Conservation (phyloP, 441 rosid genomes). For the Dalechampia spathulata region DNA sequence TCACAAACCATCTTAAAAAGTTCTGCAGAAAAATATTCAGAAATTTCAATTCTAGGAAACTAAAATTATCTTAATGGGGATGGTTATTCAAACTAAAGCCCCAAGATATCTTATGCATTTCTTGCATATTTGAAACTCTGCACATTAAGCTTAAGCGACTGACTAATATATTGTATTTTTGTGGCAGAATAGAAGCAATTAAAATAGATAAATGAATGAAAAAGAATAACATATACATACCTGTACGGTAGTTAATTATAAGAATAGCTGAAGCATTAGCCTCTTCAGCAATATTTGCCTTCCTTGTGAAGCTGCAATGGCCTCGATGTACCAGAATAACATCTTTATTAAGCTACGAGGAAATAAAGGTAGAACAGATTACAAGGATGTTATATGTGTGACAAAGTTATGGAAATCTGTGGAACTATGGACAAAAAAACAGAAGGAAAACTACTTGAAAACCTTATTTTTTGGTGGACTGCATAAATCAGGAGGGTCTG, state of each 20-base stretch:
- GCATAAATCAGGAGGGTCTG: conserved; percentile 94
- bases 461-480: conserved; percentile 63
- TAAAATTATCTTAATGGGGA: background rate
- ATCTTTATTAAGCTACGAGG: conserved; percentile 64
- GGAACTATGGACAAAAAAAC: background rate
- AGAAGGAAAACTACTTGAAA: conserved; percentile 1
- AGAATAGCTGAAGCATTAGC: conserved; percentile 93
- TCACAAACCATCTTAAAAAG: conserved; percentile 99
- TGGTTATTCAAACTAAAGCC: background rate
- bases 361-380: conserved; percentile 14
- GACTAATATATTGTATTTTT: background rate
- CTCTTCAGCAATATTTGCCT: conserved; percentile 77
- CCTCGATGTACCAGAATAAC: conserved; percentile 89
- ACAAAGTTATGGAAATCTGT: background rate
- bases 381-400: background rate
- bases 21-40: conserved; percentile 34
- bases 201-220: background rate
- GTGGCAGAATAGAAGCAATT: background rate
- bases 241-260: conserved; percentile 74
- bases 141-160: background rate
- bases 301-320: conserved; percentile 77
- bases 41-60: background rate
- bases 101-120: background rate
- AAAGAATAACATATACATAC: conserved; percentile 23
- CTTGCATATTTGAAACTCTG: background rate